Base-by-base conservation (phyloP, 2,329 filamentous ascomycete genomes). In the Scytalidium lignicola region DNA sequence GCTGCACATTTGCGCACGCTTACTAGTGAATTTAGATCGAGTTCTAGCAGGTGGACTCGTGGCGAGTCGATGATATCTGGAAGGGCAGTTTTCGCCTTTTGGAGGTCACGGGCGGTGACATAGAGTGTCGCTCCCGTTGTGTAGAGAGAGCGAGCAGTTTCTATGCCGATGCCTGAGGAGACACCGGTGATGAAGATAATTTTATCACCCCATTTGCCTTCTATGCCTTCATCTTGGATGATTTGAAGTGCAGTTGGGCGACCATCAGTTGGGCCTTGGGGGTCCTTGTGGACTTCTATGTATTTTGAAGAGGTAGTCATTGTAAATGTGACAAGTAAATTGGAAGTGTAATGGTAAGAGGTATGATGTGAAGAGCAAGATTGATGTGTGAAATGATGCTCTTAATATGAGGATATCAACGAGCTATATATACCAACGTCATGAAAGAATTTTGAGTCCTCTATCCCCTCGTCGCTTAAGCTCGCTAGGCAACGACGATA, bases 21-120 rank as follows among this genome's bases (percentile, higher is more conserved):
- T 3, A 53, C 58, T 2, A 70, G 57, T 3, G 61, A 65, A 21
- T 58, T 56, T 10, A 65, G 57, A 44, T 69, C 64, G 19, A 69
- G 54, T 15, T 63, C 43, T 1, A 70, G 40, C 2, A 70, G 52
- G 19, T 64, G 58, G 19, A 70, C 57, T 46, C n/a, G 53, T 20
- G 26, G 20, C 15, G 41, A 44, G 5, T 29, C 13, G 67, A 76
- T 73, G 37, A 79, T 65, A 9, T 70, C 74, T 1, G 59, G 53
- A 5, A 64, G 47, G 12, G 61, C 62, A 12, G 51, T 41, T 43
- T 62, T 54, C 3, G 58, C 63, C 48, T 67, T 70, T 3, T 50
- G 51, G 2, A 67, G 43, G 44, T 68, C 57, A 6, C 69, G 62
- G 2, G 59, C 65, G 5, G 65, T 65, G 12, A 67, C 50, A 52